Conservation (phyloP, 1,284 basidiomycete species). For the Sporisorium scitamineum region DNA sequence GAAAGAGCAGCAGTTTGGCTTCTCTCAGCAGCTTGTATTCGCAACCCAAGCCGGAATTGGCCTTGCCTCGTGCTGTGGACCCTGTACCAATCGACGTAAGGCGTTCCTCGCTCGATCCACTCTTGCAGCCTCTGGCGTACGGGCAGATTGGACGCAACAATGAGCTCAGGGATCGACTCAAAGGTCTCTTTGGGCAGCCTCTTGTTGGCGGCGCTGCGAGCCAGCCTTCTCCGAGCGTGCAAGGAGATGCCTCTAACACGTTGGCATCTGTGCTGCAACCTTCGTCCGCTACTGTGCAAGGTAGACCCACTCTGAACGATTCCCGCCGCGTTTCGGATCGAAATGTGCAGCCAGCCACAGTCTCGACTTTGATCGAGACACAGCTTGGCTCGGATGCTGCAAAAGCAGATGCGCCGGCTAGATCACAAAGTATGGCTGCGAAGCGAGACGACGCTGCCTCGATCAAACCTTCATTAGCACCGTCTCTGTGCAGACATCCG, state of each 20-base stretch:
- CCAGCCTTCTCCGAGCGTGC: background rate
- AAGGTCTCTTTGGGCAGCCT: slow-evolving; percentile 50
- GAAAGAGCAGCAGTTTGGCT: background rate
- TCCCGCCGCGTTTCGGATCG: background rate
- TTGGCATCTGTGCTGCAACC: background rate
- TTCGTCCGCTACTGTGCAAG: background rate
- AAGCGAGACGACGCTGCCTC: slow-evolving; percentile 3
- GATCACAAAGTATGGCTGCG: too few species aligned
- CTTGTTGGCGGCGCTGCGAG: slow-evolving; percentile 20
- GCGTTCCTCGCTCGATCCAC: slow-evolving; percentile 27
- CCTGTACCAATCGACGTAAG: background rate
- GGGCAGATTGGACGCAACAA: slow-evolving; percentile 19
- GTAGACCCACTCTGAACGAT: background rate
- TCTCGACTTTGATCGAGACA: background rate
- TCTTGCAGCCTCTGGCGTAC: slow-evolving; percentile 34
- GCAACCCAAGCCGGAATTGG: background rate
- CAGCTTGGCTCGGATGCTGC: background rate
- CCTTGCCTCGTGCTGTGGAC: background rate
- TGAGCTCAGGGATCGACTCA: slow-evolving; percentile 39
- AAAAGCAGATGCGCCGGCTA: background rate
- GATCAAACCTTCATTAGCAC: background rate
- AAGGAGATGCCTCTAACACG: background rate
- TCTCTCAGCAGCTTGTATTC: background rate
- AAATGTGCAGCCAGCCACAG: background rate
- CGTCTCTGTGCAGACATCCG: slow-evolving; percentile 6